These are phyloP conservation scores for Apiospora aurea DNA, from an alignment of 2,329 filamentous ascomycete species.

Conservation along the genomic window DNA sequence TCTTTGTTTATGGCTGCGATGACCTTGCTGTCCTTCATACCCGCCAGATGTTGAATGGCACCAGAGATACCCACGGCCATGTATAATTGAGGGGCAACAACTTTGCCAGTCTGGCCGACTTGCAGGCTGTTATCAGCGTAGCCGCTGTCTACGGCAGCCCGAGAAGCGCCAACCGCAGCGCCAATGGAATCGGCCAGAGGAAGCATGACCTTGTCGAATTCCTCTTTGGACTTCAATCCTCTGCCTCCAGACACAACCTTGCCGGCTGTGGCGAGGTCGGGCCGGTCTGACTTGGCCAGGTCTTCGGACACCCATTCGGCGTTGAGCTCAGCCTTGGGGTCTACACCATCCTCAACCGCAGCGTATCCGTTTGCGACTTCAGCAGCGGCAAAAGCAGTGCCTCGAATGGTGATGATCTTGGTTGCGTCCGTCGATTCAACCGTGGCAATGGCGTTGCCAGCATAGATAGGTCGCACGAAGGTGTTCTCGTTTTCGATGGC, in stretches of 20 bases:
- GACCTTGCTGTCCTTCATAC: constrained; percentile 99
- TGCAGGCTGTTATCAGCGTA: constrained; percentile 99
- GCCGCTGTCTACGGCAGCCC: constrained; percentile 94
- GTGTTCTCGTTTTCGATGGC: constrained; percentile 88
- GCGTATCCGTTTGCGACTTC: constrained; percentile 77
- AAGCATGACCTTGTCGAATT: constrained; percentile 92
- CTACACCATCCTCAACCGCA: constrained; percentile 78
- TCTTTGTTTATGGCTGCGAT: constrained; percentile 99
- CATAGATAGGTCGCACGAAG: constrained; percentile 96
- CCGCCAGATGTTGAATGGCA: constrained; percentile 96
- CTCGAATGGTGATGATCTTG: constrained; percentile 92
- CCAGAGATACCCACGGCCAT: constrained; percentile 95
- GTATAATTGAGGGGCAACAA: constrained; percentile 95
- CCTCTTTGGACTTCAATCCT: constrained; percentile 96
- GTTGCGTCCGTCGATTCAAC: constrained; percentile 87
- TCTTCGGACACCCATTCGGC: constrained; percentile 96
- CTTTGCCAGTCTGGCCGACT: constrained; percentile 98
- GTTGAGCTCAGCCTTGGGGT: constrained; percentile 76
- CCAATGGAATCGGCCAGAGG: constrained; percentile 91
- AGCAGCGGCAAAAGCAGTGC: constrained; percentile 86
- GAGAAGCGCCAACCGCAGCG: constrained; percentile 93
- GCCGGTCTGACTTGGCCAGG: constrained; percentile 89
- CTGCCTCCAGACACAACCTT: constrained; percentile 93
- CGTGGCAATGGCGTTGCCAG: constrained; percentile 95
- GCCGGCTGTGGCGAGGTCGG: constrained; percentile 87